Base-by-base conservation (phyloP, 306 rosid genomes). In the Corylus heterophylla region DNA sequence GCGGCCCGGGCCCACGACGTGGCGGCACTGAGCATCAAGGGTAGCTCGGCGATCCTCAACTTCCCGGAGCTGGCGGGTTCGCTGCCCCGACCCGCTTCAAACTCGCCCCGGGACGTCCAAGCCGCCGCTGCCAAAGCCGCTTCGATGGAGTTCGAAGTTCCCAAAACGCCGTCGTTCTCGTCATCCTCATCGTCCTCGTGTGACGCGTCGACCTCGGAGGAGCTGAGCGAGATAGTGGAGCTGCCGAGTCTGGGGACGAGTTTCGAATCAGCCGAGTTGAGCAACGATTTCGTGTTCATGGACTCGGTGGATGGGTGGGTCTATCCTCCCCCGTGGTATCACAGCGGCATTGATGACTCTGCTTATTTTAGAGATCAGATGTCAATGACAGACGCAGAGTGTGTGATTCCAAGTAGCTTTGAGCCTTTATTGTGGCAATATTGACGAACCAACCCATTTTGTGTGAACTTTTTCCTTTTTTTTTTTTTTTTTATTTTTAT, bases 1-100 rank as follows among this genome's bases (percentile, higher is more conserved):
- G 99, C 99, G 4, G 99, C 99, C 49, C 96, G 99, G 82, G 99
- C 99, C 1, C 99, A 95, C 66, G 99, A 95, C 89, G 98, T 89
- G 27, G 99, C 99, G 0, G 98, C 96, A 0, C 62, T 95, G 1
- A 82, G 89, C 14, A 93, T 95, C 35, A 95, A 95, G 35, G 99
- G 99, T 48, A 74, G 80, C 71, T 86, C 99, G 1, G 98, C 98
- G 20, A 90, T 92, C 77, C 98, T 95, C 77, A 95, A 95, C 92
- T 95, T 95, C 86, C 98, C 98, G 0, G 89, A 87, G 8, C 94
- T 95, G 13, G 85, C 91, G 14, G 80, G 83, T 10, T 85, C 81
- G 0, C 78, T 95, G 55, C 98, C 98, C 25, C 91, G 93, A 4
- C 98, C 98, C 11, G 88, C 69, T 0, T 92, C 98, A 31, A 84